Base-by-base conservation (phyloP, 305 asterid species). In the Solanum chacoense region DNA sequence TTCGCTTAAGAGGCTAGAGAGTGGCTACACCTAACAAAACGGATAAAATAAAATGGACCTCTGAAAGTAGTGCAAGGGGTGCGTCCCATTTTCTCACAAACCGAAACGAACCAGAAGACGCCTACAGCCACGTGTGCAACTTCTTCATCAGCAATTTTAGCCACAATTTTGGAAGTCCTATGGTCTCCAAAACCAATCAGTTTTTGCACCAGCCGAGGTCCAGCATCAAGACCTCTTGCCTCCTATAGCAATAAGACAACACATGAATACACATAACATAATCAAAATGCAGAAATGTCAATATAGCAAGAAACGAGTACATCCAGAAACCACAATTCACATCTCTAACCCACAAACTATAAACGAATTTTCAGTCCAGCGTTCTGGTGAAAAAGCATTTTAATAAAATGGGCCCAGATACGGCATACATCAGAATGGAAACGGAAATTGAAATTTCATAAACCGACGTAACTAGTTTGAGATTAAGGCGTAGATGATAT, bases 161-260 rank as follows among this genome's bases (percentile, higher is more conserved):
- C 91, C 83, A 96, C 99, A 71, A 97, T 95, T 88, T 90, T 92
- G 78, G 99, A 95, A 89, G 98, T 95, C 91, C 98, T 94, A 74
- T 77, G 91, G 92, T 97, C 99, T 74, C 99, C 99, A 90, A 92
- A 97, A 71, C 99, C 98, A 42, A 92, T 88, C 86, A 97, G 87
- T 85, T 95, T 97, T 88, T 95, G 93, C 89, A 96, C 97, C 40
- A 97, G 96, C 55, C 99, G 95, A 40, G 99, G 99, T 87, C 99
- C 99, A 26, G 99, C 99, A 90, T 97, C 99, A 37, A 97, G 94
- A 18, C 99, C 98, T 92, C 99, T 92, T n/a, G 99, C 99, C 92
- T 97, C 99, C 99, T 96, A 91, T 8, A 89, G 63, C 13, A 87
- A 84, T 11, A 78, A 7, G 14, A 85, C 24, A 29, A 79, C 26